Evolutionary conservation across 2,329 filamentous ascomycete species (phyloP), one percentile per base, ranked within the genome.

Genomic region (Colletotrichum tamarilloi): DNA sequence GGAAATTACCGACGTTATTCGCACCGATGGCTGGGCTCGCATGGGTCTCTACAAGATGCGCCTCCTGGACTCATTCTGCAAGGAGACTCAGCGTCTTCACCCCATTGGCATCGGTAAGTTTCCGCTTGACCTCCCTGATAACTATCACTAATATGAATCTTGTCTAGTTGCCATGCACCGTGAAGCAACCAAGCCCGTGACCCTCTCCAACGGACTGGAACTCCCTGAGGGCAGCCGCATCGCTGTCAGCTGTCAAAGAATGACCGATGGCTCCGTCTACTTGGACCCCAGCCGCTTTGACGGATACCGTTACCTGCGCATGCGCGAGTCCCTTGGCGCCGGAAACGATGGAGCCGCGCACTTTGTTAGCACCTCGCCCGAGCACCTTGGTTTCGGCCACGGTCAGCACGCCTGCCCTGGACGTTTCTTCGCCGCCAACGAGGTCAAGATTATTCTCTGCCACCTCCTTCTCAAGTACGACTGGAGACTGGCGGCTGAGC

Each of bases 381-480:
- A 82, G 11, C 76, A 75, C 9, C 62, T 81, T 11, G 76, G 74
- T 11, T 85, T 84, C 64, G 83, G 83, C 2, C 78, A 84, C 67
- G 83, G 83, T 6, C 76, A 76, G 26, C 81, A 83, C 68, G 80
- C 83, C 1, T 84, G 83, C 69, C 83, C 83, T 0, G 83, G 83
- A 0, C 75, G 83, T 5, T 84, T 83, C 75, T 84, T 83, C 76
- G 82, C 82, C 1, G 77, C 77, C 19, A 80, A 81, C 68, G 79
- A 83, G 75, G 78, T 84, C 26, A 84, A 84, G 77, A 75, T 83
- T 24, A 49, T 79, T n/a, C 65, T 83, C 26, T 76, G 77, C 68
- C 77, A 80, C 59, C 32, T 83, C 2, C 56, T 83, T 46, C 72
- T 78, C 67, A 79, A 79, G 69, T 83, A 81, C 74, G 81, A 83